phyloP scores from a whole-genome alignment of 176 grass and related monocot species.

The Phyllostachys edulis region DNA sequence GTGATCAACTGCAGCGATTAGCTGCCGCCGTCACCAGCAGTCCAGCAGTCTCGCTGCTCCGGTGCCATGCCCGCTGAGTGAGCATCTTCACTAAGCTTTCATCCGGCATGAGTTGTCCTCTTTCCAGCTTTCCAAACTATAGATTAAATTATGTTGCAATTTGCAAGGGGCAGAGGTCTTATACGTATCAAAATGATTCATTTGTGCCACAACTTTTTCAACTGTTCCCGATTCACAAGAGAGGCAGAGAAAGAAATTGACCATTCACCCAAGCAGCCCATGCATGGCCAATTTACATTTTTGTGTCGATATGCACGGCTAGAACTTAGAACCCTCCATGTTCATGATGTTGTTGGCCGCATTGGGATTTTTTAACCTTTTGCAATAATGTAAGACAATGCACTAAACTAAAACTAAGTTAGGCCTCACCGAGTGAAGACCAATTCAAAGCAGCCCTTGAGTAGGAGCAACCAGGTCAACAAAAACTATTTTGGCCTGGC shows the following conservation, averaged over 20 bases:
- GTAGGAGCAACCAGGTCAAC: constrained; percentile 42
- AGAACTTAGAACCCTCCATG: not conserved
- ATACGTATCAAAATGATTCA: not conserved
- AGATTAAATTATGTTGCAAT: not conserved
- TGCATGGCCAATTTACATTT: not conserved
- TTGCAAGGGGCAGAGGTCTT: not conserved
- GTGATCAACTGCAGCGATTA: not conserved
- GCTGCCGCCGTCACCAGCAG: not conserved
- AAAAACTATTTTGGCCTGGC: constrained; percentile 22
- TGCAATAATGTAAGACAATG: not conserved
- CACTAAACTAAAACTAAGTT: not conserved
- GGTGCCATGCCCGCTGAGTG: not conserved
- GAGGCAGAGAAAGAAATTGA: not conserved
- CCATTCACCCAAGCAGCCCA: not conserved
- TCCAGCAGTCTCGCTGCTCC: not conserved
- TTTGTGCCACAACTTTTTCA: not conserved
- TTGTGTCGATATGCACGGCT: not conserved
- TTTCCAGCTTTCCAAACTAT: not conserved
- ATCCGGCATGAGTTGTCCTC: not conserved
- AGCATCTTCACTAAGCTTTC: not conserved
- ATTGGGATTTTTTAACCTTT: not conserved
- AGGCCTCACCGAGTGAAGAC: constrained; percentile 36
- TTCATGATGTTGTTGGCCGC: not conserved
- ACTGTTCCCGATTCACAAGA: not conserved
- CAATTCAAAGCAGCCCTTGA: constrained; percentile 23